phyloP scores from a whole-genome alignment of 306 rosid species.

The Pueraria montana region DNA sequence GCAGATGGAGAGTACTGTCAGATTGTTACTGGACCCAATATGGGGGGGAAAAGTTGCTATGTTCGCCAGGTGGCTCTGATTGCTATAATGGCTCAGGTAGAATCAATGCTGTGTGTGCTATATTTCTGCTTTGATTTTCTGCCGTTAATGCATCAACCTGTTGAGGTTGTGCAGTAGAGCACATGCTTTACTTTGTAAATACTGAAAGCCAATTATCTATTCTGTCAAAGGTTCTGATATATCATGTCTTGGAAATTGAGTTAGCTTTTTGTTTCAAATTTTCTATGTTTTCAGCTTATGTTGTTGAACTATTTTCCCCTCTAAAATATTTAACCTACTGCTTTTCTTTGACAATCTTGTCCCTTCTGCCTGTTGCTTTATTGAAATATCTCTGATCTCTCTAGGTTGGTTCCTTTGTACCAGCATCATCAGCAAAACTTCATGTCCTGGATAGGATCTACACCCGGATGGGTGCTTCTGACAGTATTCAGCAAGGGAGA shows the following conservation, averaged over 20 bases:
- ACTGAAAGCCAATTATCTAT: constrained; percentile 19
- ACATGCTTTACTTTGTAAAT: constrained; percentile 28
- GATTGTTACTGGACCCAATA: constrained; percentile 96
- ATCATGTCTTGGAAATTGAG: constrained; percentile 15
- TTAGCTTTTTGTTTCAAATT: constrained; percentile 33
- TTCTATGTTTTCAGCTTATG: constrained; percentile 3
- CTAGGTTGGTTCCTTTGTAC: constrained; percentile 96
- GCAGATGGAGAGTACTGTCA: constrained; percentile 81
- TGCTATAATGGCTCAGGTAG: constrained; percentile 96
- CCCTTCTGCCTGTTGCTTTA: constrained; percentile 36
- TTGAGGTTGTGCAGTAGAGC: constrained; percentile 25
- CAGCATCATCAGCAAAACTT: constrained; percentile 85
- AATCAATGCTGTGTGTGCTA: constrained; percentile 34
- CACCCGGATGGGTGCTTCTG: constrained; percentile 98
- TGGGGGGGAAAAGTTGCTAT: constrained; percentile 99
- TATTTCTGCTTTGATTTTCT: constrained; percentile 27
- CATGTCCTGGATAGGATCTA: constrained; percentile 88
- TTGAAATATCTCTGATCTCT: constrained; percentile 58
- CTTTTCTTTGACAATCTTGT: constrained; percentile 38
- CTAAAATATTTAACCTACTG: constrained; percentile 33
- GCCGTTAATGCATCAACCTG: neutral
- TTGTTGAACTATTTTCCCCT: constrained; percentile 41
- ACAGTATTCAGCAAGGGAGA: constrained; percentile 92
- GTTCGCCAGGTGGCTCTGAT: constrained; percentile 97
- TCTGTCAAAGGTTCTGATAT: constrained; percentile 26